phyloP scores from a whole-genome alignment of 768 basidiomycete species.

The Leccinum ochraceum region DNA sequence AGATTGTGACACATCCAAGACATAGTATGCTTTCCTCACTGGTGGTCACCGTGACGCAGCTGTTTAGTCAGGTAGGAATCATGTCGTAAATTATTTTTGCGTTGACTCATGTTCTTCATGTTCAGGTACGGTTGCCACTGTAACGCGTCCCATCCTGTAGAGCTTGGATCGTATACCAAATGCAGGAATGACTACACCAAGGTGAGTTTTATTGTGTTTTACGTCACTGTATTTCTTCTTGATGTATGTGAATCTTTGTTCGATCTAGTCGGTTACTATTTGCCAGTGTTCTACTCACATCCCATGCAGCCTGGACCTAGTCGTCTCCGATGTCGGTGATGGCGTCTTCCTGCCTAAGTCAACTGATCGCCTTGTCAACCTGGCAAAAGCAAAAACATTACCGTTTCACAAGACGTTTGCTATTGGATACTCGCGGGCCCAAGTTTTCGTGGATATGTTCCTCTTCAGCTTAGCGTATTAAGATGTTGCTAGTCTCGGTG shows the following conservation, averaged over 20 bases:
- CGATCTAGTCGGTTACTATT: neutral
- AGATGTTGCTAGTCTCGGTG: constrained; percentile 92
- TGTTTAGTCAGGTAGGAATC: constrained; percentile 78
- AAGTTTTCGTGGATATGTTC: constrained; percentile 99
- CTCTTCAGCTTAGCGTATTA: constrained; percentile 92
- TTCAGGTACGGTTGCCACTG: constrained; percentile 96
- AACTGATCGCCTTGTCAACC: constrained; percentile 92
- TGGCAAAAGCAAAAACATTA: constrained; percentile 80
- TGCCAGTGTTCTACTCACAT: neutral
- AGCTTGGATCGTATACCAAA: constrained; percentile 95
- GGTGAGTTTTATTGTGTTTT: constrained; percentile 85
- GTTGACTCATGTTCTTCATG: neutral
- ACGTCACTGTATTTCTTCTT: constrained; percentile 96
- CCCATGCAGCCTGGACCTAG: constrained; percentile 58
- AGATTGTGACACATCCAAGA: too few relatives aligned
- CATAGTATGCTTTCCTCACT: constrained; percentile 89
- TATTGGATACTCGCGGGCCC: constrained; percentile 95
- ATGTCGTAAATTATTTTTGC: neutral
- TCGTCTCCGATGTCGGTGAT: constrained; percentile 87
- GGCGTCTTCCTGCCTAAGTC: constrained; percentile 98
- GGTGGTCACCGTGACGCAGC: constrained; percentile 78
- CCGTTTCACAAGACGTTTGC: constrained; percentile 99
- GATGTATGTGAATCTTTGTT: constrained; percentile 51
- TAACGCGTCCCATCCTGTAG: constrained; percentile 94
- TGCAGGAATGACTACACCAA: constrained; percentile 86